Conservation (phyloP, 805 yeast species). For the Starmerella geochares region DNA sequence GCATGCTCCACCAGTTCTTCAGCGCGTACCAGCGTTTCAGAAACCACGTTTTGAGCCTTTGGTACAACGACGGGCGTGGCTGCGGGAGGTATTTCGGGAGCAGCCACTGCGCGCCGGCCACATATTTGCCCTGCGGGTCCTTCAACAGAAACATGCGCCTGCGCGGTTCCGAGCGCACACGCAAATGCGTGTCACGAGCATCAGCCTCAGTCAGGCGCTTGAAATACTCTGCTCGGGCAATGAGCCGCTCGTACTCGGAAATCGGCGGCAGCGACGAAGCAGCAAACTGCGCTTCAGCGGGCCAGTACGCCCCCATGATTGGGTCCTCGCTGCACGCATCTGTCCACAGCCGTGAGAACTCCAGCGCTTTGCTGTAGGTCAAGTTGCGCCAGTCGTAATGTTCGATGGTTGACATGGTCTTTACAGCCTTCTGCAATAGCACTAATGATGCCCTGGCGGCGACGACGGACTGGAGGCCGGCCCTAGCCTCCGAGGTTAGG, state of each 20-base stretch:
- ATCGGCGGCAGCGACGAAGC: slow-evolving; percentile 4
- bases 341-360: not conserved
- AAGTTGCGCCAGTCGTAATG: slow-evolving; percentile 2
- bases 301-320: slow-evolving; percentile 1
- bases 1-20: not conserved
- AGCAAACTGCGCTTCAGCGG: slow-evolving; percentile 3
- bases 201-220: not conserved
- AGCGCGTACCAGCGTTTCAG: not conserved
- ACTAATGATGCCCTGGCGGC: too few relatives aligned
- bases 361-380: not conserved
- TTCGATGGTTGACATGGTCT: not conserved
- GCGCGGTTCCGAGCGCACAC: slow-evolving; percentile 1
- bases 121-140: slow-evolving; percentile 6
- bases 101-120: slow-evolving; percentile 9
- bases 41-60: slow-evolving; percentile 2
- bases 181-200: slow-evolving; percentile 1
- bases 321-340: slow-evolving; percentile 11
- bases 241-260: slow-evolving; percentile 10
- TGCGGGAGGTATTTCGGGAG: slow-evolving; percentile 12
- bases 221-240: slow-evolving; percentile 2
- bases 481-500: slow-evolving; percentile 3
- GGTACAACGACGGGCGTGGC: not conserved
- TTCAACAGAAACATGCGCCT: slow-evolving; percentile 5
- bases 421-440: too few relatives aligned
- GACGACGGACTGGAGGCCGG: not conserved